These are phyloP conservation scores for Rhizopogon sp. DNA, from an alignment of 768 basidiomycete species.

Conservation along the genomic window DNA sequence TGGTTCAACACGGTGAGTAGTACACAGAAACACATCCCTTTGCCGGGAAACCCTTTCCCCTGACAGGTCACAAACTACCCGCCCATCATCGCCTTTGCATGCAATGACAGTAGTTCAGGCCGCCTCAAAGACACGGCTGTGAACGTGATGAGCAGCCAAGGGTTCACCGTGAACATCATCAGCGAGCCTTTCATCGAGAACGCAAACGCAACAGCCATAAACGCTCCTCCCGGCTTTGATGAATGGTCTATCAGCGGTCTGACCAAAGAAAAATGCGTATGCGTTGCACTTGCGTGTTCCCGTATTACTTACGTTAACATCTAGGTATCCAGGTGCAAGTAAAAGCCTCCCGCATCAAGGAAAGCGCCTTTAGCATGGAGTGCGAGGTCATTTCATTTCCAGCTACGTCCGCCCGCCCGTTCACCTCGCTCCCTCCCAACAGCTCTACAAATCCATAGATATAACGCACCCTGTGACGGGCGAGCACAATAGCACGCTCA, in stretches of 20 bases:
- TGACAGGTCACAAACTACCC: slow-evolving; percentile 16
- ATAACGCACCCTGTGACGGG: slow-evolving; percentile 27
- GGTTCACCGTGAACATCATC: slow-evolving; percentile 53
- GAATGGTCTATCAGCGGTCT: slow-evolving; percentile 39
- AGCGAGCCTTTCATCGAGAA: slow-evolving; percentile 41
- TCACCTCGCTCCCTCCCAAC: slow-evolving; percentile 4
- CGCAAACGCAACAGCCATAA: slow-evolving; percentile 32
- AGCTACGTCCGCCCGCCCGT: background rate
- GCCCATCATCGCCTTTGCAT: slow-evolving; percentile 34
- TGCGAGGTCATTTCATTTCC: slow-evolving; percentile 27
- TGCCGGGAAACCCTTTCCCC: background rate
- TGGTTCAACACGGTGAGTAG: slow-evolving; percentile 23
- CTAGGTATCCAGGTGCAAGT: slow-evolving; percentile 26
- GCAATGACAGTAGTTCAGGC: slow-evolving; percentile 9
- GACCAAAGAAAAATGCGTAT: slow-evolving; percentile 33
- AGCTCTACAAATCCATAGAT: slow-evolving; percentile 31
- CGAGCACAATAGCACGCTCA: slow-evolving; percentile 23
- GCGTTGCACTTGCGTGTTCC: background rate
- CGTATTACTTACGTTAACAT: background rate
- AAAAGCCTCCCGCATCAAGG: slow-evolving; percentile 35
- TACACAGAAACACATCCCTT: too few relatives aligned
- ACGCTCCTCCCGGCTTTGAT: slow-evolving; percentile 30
- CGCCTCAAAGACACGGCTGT: slow-evolving; percentile 36
- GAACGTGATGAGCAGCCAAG: slow-evolving; percentile 41
- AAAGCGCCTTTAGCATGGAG: slow-evolving; percentile 44